phyloP scores from a whole-genome alignment of 305 asterid genomes.

The Lippia alba region DNA sequence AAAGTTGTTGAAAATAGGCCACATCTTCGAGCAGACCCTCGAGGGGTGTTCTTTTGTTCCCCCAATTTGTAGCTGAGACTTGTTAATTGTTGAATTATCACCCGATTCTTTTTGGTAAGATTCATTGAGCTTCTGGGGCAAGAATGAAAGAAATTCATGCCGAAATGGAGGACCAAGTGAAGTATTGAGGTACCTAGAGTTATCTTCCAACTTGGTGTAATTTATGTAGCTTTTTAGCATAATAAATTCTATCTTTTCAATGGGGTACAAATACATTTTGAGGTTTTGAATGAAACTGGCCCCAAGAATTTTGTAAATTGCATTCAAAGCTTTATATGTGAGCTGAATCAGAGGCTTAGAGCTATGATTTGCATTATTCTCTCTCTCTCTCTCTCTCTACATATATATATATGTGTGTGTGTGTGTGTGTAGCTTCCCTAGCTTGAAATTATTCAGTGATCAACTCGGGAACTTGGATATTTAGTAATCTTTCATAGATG shows the following conservation, averaged over 20 bases:
- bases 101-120: not conserved
- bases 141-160: not conserved
- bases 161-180: not conserved
- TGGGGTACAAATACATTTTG: not conserved
- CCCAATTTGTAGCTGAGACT: slow-evolving; percentile 60
- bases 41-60: slow-evolving; percentile 72
- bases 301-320: not conserved
- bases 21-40: slow-evolving; percentile 93
- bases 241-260: not conserved
- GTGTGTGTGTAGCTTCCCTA: too few species aligned
- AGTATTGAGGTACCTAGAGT: not conserved
- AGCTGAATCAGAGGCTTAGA: too few species aligned
- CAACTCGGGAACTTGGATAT: too few species aligned
- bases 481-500: not conserved
- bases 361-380: not conserved
- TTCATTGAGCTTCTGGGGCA: not conserved
- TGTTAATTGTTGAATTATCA: not conserved
- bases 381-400: too few species aligned
- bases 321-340: not conserved
- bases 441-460: too few species aligned
- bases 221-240: slow-evolving; percentile 1
- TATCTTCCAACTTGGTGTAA: not conserved
- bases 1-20: slow-evolving; percentile 80
- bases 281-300: not conserved
- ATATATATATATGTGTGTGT: too few species aligned